Percentiles rank a stretch among this genome's conserved stretches.
phyloP scores from a whole-genome alignment of 805 yeast genomes.

The Pichia insulana region DNA sequence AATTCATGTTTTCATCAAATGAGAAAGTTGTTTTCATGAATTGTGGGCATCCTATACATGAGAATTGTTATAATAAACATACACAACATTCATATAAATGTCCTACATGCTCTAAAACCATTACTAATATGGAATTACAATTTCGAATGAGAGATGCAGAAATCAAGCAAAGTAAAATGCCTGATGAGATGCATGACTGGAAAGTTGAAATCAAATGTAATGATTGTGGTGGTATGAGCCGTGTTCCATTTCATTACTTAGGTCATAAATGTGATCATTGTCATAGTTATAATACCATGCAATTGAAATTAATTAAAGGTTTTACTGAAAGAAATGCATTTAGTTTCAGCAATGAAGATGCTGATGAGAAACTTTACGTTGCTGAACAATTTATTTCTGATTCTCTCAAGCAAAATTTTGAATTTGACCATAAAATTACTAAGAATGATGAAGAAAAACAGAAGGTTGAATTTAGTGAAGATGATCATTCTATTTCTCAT shows the following conservation, averaged over 20 bases:
- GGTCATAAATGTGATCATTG: slow-evolving; percentile 87
- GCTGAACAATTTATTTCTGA: slow-evolving; percentile 15
- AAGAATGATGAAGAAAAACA: slow-evolving; percentile 1
- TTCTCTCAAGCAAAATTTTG: slow-evolving; percentile 27
- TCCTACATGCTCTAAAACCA: slow-evolving; percentile 80
- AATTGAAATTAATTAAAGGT: slow-evolving; percentile 59
- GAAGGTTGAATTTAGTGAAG: slow-evolving; percentile 10
- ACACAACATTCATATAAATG: slow-evolving; percentile 82
- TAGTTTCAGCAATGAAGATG: slow-evolving; percentile 5
- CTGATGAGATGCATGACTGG: slow-evolving; percentile 74
- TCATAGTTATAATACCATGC: slow-evolving; percentile 78
- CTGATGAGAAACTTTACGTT: background rate
- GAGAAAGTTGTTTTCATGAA: slow-evolving; percentile 82
- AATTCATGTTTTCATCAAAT: slow-evolving; percentile 77
- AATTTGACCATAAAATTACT: slow-evolving; percentile 20
- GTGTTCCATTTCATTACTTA: slow-evolving; percentile 68
- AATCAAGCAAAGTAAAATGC: slow-evolving; percentile 65
- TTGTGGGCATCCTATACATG: slow-evolving; percentile 94
- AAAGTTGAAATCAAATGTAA: slow-evolving; percentile 67
- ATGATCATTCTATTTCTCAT: slow-evolving; percentile 17
- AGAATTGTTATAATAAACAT: slow-evolving; percentile 71
- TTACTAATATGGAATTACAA: slow-evolving; percentile 80
- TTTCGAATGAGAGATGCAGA: slow-evolving; percentile 83
- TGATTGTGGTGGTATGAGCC: slow-evolving; percentile 80
- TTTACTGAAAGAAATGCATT: slow-evolving; percentile 30